Conservation (phyloP, 352 stramenopile genomes). For the Hyaloperonospora arabidopsidis region DNA sequence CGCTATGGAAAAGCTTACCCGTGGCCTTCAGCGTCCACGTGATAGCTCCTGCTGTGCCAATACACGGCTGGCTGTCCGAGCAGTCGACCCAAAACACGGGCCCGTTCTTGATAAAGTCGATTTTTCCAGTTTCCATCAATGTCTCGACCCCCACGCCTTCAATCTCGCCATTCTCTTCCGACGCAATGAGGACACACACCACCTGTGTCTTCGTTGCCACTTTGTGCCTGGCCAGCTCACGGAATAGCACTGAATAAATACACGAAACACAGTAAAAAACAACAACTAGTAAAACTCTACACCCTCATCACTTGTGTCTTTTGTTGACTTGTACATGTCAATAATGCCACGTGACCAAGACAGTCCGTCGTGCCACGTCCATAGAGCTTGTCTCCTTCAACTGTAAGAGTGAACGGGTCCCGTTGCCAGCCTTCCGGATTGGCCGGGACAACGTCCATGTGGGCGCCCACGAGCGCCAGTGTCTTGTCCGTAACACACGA, state of each 20-base stretch:
- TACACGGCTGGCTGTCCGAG: slow-evolving; percentile 88
- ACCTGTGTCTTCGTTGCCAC: slow-evolving; percentile 71
- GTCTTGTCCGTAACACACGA: slow-evolving; percentile 48
- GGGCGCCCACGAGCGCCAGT: slow-evolving; percentile 80
- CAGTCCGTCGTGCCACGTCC: slow-evolving; percentile 90
- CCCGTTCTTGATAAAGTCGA: slow-evolving; percentile 90
- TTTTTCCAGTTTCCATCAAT: slow-evolving; percentile 80
- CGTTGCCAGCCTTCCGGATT: slow-evolving; percentile 85
- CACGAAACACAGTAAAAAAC: neutral
- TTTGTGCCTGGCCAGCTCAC: slow-evolving; percentile 65
- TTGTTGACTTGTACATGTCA: slow-evolving; percentile 51
- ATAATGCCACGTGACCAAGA: slow-evolving; percentile 87
- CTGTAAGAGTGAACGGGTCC: slow-evolving; percentile 82
- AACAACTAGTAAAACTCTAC: neutral
- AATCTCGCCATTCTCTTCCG: slow-evolving; percentile 81
- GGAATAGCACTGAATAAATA: slow-evolving; percentile 36
- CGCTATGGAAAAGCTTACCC: slow-evolving; percentile 89
- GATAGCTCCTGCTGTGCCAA: slow-evolving; percentile 81
- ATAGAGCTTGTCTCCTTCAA: slow-evolving; percentile 89
- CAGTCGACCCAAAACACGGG: slow-evolving; percentile 90
- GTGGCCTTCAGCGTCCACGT: slow-evolving; percentile 87
- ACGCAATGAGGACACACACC: slow-evolving; percentile 87
- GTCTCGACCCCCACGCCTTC: slow-evolving; percentile 83
- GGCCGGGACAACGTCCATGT: slow-evolving; percentile 91
- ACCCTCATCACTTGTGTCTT: neutral